These are phyloP conservation scores for Penicillium cosmopolitanum DNA, from an alignment of 495 filamentous ascomycete species.

Conservation along the genomic window DNA sequence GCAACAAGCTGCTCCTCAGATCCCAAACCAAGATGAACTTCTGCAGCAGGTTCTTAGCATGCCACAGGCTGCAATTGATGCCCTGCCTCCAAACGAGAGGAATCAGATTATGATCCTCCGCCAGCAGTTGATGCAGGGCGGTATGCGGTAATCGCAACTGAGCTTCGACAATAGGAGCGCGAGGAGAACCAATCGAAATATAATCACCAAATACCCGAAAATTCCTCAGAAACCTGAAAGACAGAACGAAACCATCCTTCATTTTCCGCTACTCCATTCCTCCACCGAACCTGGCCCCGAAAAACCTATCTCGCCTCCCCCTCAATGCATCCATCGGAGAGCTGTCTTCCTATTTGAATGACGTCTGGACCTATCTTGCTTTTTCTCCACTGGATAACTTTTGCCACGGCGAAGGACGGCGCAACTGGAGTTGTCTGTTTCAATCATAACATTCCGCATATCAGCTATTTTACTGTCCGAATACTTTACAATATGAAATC, in stretches of 20 bases:
- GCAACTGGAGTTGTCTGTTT: conserved; percentile 14
- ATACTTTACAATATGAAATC: conserved; percentile 5
- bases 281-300: too few species aligned
- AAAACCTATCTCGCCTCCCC: neutral
- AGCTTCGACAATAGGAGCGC: neutral
- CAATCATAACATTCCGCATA: conserved; percentile 5
- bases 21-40: conserved; percentile 64
- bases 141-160: conserved; percentile 37
- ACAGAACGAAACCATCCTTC: neutral
- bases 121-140: conserved; percentile 55
- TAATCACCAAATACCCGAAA: neutral
- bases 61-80: conserved; percentile 74
- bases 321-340: neutral
- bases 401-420: conserved; percentile 18
- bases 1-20: conserved; percentile 45
- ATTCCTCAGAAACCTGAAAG: neutral
- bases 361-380: neutral
- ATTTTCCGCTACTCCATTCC: too few species aligned
- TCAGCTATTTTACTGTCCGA: conserved; percentile 7
- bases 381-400: conserved; percentile 2
- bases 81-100: conserved; percentile 70
- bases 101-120: conserved; percentile 76
- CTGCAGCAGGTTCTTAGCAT: conserved; percentile 76
- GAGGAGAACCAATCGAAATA: neutral
- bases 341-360: neutral